Evolutionary conservation across 768 basidiomycete species (phyloP).

Genomic region (Tylopilus rubrobrunneus): DNA sequence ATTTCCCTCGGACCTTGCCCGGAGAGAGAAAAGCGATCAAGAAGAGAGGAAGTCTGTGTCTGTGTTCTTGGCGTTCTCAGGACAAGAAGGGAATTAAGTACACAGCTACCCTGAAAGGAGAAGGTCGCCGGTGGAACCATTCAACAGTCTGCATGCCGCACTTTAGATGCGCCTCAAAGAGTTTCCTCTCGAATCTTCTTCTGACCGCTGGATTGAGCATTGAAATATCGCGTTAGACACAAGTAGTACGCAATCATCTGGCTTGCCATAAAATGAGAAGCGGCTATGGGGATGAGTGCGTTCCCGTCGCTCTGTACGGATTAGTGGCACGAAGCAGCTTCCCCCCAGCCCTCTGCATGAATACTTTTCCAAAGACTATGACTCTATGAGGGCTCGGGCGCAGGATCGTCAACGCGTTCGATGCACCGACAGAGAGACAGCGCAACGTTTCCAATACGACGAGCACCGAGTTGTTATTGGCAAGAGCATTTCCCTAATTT

Average conservation of each 20-base stretch:
- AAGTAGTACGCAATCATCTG: background rate
- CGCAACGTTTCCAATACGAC: background rate
- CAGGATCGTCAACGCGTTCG: conserved; percentile 52
- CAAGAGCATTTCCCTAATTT: conserved; percentile 60
- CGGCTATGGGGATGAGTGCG: background rate
- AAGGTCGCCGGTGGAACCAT: background rate
- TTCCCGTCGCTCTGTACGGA: background rate
- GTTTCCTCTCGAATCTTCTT: background rate
- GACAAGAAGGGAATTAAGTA: background rate
- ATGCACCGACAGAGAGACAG: conserved; percentile 46
- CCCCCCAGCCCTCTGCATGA: conserved; percentile 41
- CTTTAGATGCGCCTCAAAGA: background rate
- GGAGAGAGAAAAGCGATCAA: conserved; percentile 23
- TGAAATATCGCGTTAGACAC: background rate
- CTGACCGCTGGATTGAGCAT: background rate
- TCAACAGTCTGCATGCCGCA: background rate
- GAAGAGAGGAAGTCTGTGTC: conserved; percentile 83
- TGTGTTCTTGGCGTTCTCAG: conserved; percentile 49
- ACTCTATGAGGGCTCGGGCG: conserved; percentile 29
- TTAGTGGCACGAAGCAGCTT: conserved; percentile 15
- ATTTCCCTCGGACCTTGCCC: background rate
- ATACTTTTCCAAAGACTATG: conserved; percentile 22
- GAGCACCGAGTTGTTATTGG: conserved; percentile 53
- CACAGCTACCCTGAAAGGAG: background rate
- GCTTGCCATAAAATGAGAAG: conserved; percentile 4